A percentile compares a stretch with the other conserved stretches of the same genome.
phyloP scores from a whole-genome alignment of 208 protist species.

The Jaenimonas drosophilae region DNA sequence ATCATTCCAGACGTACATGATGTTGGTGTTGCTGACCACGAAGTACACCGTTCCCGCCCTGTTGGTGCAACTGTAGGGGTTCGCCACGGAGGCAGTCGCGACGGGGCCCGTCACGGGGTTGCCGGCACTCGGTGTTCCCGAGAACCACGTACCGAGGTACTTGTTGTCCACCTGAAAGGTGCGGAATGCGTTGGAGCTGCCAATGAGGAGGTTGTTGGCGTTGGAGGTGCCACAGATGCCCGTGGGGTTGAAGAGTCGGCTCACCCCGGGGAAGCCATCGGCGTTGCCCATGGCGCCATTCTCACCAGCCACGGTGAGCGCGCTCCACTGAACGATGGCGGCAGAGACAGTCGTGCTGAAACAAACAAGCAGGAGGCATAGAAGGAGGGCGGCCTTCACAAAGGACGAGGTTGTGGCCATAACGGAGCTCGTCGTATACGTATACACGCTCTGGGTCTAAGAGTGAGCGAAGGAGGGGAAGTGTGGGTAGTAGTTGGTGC shows the following conservation, averaged over 20 bases:
- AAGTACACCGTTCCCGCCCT: constrained; percentile 7
- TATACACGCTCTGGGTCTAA: no score
- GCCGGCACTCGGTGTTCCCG: background rate
- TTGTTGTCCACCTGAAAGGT: constrained; percentile 20
- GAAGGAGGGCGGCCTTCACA: no score
- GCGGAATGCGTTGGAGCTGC: constrained; percentile 18
- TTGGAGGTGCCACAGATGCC: constrained; percentile 23
- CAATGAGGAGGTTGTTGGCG: constrained; percentile 24
- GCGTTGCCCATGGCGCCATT: background rate
- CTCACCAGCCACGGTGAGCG: constrained; percentile 30
- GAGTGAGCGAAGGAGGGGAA: no score
- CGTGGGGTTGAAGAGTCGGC: constrained; percentile 16
- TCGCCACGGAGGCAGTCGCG: background rate
- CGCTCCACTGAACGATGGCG: no score
- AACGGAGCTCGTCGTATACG: no score
- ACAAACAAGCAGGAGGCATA: no score
- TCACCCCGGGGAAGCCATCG: constrained; percentile 21
- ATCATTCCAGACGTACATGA: constrained; percentile 7
- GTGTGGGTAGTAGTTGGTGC: no score
- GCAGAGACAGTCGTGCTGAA: constrained; percentile 1
- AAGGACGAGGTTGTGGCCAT: no score
- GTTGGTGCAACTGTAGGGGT: constrained; percentile 7
- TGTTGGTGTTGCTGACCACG: constrained; percentile 3
- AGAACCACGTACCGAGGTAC: constrained; percentile 20
- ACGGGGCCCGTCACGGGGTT: constrained; percentile 1